A percentile compares a stretch with the other conserved stretches of the same genome.
Conservation (phyloP, 2,329 filamentous ascomycete species). For the Fusarium poae region DNA sequence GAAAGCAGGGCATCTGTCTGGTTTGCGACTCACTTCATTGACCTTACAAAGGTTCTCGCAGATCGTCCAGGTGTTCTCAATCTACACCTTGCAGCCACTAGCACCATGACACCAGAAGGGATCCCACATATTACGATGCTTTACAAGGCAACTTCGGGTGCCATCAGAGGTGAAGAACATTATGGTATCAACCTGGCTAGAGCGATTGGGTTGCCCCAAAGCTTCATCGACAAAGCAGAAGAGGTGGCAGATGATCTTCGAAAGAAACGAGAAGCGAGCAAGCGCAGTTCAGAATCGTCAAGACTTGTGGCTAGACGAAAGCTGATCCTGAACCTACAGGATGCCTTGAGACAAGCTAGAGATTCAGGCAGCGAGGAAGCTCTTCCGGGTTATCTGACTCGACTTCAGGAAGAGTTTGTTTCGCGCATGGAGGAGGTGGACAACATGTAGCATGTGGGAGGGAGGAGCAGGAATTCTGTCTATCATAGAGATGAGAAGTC, state of each 20-base stretch:
- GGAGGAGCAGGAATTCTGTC: not conserved
- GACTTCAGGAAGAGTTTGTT: slow-evolving; percentile 78
- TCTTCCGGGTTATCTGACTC: slow-evolving; percentile 58
- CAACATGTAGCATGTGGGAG: slow-evolving; percentile 23
- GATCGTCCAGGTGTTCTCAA: slow-evolving; percentile 85
- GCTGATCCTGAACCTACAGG: slow-evolving; percentile 78
- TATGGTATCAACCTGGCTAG: slow-evolving; percentile 89
- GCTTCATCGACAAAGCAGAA: slow-evolving; percentile 77
- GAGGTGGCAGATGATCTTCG: slow-evolving; percentile 73
- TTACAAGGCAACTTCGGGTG: slow-evolving; percentile 83
- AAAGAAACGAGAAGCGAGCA: slow-evolving; percentile 67
- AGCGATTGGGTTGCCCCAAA: slow-evolving; percentile 77
- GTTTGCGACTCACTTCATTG: slow-evolving; percentile 94
- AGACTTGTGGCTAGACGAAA: slow-evolving; percentile 75
- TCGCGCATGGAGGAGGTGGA: slow-evolving; percentile 77
- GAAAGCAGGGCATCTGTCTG: slow-evolving; percentile 84
- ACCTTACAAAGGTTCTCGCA: slow-evolving; percentile 80
- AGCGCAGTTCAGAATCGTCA: slow-evolving; percentile 69
- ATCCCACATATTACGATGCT: slow-evolving; percentile 81
- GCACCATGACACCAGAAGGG: slow-evolving; percentile 63
- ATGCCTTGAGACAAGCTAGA: slow-evolving; percentile 77
- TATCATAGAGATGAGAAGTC: not conserved
- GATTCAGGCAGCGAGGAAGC: slow-evolving; percentile 72
- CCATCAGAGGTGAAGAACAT: slow-evolving; percentile 72
- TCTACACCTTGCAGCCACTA: slow-evolving; percentile 81